These are phyloP conservation scores for Termitomyces heimii DNA, from an alignment of 768 basidiomycete genomes.

Conservation along the genomic window DNA sequence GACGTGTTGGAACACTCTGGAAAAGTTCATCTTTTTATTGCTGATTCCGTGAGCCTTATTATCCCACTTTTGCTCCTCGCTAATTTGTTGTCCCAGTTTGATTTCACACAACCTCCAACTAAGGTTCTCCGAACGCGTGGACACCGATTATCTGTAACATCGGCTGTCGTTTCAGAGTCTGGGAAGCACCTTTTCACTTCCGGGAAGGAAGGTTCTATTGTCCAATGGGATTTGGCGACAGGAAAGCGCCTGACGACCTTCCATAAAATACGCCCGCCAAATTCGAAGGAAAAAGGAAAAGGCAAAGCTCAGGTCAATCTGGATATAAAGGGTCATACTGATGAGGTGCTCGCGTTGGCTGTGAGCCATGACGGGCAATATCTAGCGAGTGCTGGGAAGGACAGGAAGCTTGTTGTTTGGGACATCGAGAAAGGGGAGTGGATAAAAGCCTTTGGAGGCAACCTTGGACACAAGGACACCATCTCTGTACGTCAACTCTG, in stretches of 20 bases:
- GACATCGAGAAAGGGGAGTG: conserved; percentile 69
- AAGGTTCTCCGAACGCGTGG: conserved; percentile 57
- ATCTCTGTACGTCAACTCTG: conserved; percentile 24
- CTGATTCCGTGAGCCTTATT: conserved; percentile 50
- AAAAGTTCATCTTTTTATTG: conserved; percentile 78
- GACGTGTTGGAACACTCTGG: conserved; percentile 90
- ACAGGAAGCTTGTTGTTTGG: conserved; percentile 83
- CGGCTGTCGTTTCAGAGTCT: conserved; percentile 71
- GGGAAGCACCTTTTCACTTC: conserved; percentile 77
- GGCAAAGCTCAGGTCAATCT: conserved; percentile 31
- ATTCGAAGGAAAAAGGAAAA: conserved; percentile 45
- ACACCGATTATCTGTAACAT: conserved; percentile 77
- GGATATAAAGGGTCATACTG: conserved; percentile 70
- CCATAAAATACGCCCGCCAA: conserved; percentile 48
- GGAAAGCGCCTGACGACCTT: conserved; percentile 56
- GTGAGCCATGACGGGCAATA: conserved; percentile 81
- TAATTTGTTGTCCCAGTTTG: conserved; percentile 35
- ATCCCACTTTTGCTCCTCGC: background rate
- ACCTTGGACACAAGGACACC: conserved; percentile 52
- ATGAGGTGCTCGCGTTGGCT: conserved; percentile 80
- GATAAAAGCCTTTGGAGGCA: conserved; percentile 78
- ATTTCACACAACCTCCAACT: conserved; percentile 43
- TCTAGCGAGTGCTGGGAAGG: conserved; percentile 83
- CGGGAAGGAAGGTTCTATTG: conserved; percentile 87
- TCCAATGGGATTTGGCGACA: conserved; percentile 73